Base-by-base conservation (phyloP, 2,329 filamentous ascomycete species). In the Atkinsonella hypoxylon region DNA sequence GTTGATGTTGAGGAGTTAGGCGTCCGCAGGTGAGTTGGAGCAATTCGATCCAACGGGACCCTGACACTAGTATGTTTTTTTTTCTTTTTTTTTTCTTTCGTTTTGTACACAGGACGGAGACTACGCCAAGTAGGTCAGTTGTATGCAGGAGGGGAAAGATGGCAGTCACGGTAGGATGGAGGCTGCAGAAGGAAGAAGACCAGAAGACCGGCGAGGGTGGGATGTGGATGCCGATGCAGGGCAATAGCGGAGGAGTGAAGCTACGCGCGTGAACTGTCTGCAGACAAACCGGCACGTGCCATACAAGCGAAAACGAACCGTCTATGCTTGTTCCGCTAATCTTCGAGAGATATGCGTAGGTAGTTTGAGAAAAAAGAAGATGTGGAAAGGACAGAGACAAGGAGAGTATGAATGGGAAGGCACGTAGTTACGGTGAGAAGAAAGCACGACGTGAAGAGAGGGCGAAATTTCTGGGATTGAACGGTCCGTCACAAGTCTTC, bases 281-380 rank as follows among this genome's bases (percentile, higher is more conserved):
- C n/a, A n/a, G n/a, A n/a, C n/a, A n/a, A 20, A 38, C 40, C 38
- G 47, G 47, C 47, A 48, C 30, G 47, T 43, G 47, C n/a, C 47
- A 48, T 39, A 10, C 39, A 41, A 20, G n/a, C n/a, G 18, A 38
- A 15, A 43, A 32, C 11, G 32, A 26, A n/a, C 13, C 13, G 22
- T 46, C 34, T 50, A n/a, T 22, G 32, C 39, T 17, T 20, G 34
- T 18, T 13, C 17, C 41, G 6, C 20, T 20, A 40, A n/a, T 18
- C 11, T 20, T 44, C 20, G 17, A 48, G 45, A 15, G 34, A 10
- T 4, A 36, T 12, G 34, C 34, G 15, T 12, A 11, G 11, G 34
- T 36, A 7, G 15, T 8, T 6, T 36, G 34, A 15, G 32, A 32
- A 51, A 30, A 20, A 7, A 31, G 47, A 26, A 17, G 32, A 45